These are phyloP conservation scores for Xylaria cubensis DNA, from an alignment of 495 filamentous ascomycete genomes.

Conservation along the genomic window DNA sequence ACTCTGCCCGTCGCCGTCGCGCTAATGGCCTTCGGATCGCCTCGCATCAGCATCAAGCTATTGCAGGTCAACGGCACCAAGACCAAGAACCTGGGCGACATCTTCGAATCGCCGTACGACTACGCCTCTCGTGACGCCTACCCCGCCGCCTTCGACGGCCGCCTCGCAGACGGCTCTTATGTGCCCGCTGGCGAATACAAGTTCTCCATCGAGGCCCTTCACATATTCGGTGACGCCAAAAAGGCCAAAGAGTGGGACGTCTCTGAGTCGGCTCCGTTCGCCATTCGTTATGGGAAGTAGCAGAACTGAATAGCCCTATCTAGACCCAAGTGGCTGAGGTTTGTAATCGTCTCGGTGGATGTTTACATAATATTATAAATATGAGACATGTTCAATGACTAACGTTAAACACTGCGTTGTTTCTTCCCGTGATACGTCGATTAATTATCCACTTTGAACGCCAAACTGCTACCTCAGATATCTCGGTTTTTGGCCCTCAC, in stretches of 20 bases:
- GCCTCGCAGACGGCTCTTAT: constrained; percentile 48
- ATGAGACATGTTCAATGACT: constrained; percentile 16
- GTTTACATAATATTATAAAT: constrained; percentile 18
- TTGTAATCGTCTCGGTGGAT: neutral
- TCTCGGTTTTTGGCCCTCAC: no score
- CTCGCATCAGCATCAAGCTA: constrained; percentile 51
- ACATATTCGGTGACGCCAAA: constrained; percentile 49
- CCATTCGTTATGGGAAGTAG: constrained; percentile 31
- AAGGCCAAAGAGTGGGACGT: constrained; percentile 46
- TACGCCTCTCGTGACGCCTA: constrained; percentile 50
- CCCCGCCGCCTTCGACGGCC: constrained; percentile 49
- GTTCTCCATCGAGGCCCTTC: constrained; percentile 50
- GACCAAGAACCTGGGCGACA: constrained; percentile 44
- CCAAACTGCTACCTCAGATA: neutral
- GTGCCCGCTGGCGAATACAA: constrained; percentile 54
- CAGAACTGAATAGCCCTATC: neutral
- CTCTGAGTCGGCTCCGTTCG: constrained; percentile 46
- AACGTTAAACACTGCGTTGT: neutral
- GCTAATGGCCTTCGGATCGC: constrained; percentile 52
- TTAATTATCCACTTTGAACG: neutral
- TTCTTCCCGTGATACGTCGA: neutral
- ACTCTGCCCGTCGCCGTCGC: constrained; percentile 44
- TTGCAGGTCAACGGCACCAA: constrained; percentile 43
- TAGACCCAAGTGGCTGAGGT: neutral
- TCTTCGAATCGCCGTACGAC: constrained; percentile 48